Percentiles rank a stretch among this genome's conserved stretches.
Evolutionary conservation across 495 filamentous ascomycete genomes (phyloP).

Genomic region (Hypomontagnella submonticulosa): DNA sequence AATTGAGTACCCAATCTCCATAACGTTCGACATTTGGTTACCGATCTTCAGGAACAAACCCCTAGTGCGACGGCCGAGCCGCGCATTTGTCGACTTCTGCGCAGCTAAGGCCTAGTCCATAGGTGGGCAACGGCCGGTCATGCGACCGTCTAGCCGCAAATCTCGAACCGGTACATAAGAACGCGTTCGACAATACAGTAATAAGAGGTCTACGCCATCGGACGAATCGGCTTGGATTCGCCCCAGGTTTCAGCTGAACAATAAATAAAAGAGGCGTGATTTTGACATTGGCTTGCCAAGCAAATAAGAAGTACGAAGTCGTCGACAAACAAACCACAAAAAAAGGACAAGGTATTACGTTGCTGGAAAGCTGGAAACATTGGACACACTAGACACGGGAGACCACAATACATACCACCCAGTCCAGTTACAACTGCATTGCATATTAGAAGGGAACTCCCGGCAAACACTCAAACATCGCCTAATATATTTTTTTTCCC

Average conservation of each 20-base stretch:
- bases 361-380: conserved; percentile 3
- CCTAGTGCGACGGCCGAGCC: conserved; percentile 35
- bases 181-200: conserved; percentile 20
- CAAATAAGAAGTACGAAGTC: conserved; percentile 16
- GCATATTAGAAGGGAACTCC: too few relatives aligned
- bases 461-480: neutral
- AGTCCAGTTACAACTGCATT: too few relatives aligned
- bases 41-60: conserved; percentile 40
- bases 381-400: neutral
- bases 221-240: conserved; percentile 17
- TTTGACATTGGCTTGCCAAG: conserved; percentile 12
- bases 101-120: conserved; percentile 26
- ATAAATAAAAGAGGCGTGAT: conserved; percentile 30
- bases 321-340: conserved; percentile 10
- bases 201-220: conserved; percentile 10
- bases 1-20: conserved; percentile 17
- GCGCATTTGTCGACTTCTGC: conserved; percentile 26
- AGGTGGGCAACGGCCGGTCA: conserved; percentile 31
- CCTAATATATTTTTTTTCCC: conserved; percentile 2
- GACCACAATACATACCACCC: too few relatives aligned
- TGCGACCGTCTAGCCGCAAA: conserved; percentile 36
- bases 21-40: conserved; percentile 29
- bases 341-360: neutral
- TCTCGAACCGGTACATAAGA: conserved; percentile 20
- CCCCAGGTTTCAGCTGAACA: conserved; percentile 31